Evolutionary conservation across 2,329 filamentous ascomycete species (phyloP).

Genomic region (Herpotrichia juniperi): DNA sequence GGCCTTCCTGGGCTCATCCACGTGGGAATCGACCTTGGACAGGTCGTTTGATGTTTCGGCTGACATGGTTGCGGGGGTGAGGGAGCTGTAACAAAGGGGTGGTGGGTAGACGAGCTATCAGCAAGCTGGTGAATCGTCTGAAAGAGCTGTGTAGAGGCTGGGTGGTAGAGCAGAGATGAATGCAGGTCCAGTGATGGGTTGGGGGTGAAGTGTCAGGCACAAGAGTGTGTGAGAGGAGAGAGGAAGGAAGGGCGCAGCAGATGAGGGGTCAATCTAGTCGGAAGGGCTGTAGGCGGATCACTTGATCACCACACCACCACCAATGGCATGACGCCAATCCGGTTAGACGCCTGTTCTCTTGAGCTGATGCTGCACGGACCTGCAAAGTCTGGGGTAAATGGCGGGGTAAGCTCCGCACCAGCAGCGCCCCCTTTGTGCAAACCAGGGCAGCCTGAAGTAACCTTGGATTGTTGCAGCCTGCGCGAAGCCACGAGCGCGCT

Average conservation of each 20-base stretch:
- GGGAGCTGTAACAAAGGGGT: constrained; percentile 4
- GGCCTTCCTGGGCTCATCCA: constrained; percentile 69
- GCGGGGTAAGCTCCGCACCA: constrained; percentile 19
- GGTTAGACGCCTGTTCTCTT: constrained; percentile 11
- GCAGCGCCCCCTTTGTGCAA: neutral
- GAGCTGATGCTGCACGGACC: constrained; percentile 21
- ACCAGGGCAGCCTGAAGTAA: neutral
- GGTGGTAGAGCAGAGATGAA: constrained; percentile 3
- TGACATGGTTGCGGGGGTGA: constrained; percentile 59
- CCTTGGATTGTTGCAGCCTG: neutral
- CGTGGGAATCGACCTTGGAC: constrained; percentile 89
- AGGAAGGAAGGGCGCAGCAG: constrained; percentile 33
- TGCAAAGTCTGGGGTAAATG: constrained; percentile 26
- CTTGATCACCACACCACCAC: constrained; percentile 43
- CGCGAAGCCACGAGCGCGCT: neutral
- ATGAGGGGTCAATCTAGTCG: constrained; percentile 40
- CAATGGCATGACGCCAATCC: constrained; percentile 21
- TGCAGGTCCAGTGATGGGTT: constrained; percentile 3
- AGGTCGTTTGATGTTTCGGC: constrained; percentile 62
- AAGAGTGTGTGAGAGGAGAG: constrained; percentile 25
- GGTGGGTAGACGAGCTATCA: neutral
- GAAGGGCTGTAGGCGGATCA: constrained; percentile 35
- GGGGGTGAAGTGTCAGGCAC: constrained; percentile 20
- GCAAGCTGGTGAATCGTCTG: neutral
- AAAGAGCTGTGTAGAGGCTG: neutral